Percentiles rank a stretch among this genome's conserved stretches.
These are phyloP conservation scores for Austroboletus novae-zelandiae DNA, from an alignment of 1,284 basidiomycete genomes.

Conservation along the genomic window DNA sequence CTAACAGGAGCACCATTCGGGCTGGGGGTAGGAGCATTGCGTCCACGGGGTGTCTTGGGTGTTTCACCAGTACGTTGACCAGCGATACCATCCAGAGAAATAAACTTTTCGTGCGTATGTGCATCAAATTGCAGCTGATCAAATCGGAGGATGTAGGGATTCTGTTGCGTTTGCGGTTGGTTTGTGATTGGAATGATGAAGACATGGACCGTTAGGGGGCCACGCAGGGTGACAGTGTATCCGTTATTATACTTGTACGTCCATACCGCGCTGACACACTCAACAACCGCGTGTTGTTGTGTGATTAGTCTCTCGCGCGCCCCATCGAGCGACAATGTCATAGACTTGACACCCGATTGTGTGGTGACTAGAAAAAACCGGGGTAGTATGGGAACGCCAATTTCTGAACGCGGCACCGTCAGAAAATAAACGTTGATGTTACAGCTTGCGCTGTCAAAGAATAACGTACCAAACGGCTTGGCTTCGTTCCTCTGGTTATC, in stretches of 20 bases:
- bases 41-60: slow-evolving; percentile 38
- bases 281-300: slow-evolving; percentile 54
- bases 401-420: slow-evolving; percentile 46
- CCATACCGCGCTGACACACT: slow-evolving; percentile 69
- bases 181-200: slow-evolving; percentile 37
- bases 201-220: slow-evolving; percentile 64
- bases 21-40: slow-evolving; percentile 41
- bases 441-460: slow-evolving; percentile 1
- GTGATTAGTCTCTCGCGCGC: slow-evolving; percentile 58
- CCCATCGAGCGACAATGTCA: slow-evolving; percentile 69
- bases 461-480: slow-evolving; percentile 69
- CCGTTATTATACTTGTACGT: slow-evolving; percentile 74
- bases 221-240: slow-evolving; percentile 69
- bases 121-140: slow-evolving; percentile 71
- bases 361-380: slow-evolving; percentile 79
- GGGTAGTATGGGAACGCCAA: slow-evolving; percentile 71
- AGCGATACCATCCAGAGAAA: slow-evolving; percentile 56
- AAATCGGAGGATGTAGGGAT: slow-evolving; percentile 49
- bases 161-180: slow-evolving; percentile 22
- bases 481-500: slow-evolving; percentile 72
- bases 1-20: slow-evolving; percentile 30
- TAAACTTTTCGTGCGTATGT: slow-evolving; percentile 63
- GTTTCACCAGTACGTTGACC: slow-evolving; percentile 44
- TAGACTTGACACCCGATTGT: slow-evolving; percentile 75
- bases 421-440: slow-evolving; percentile 13